These are phyloP conservation scores for Pyronema domesticum DNA, from an alignment of 495 filamentous ascomycete genomes.

Conservation along the genomic window DNA sequence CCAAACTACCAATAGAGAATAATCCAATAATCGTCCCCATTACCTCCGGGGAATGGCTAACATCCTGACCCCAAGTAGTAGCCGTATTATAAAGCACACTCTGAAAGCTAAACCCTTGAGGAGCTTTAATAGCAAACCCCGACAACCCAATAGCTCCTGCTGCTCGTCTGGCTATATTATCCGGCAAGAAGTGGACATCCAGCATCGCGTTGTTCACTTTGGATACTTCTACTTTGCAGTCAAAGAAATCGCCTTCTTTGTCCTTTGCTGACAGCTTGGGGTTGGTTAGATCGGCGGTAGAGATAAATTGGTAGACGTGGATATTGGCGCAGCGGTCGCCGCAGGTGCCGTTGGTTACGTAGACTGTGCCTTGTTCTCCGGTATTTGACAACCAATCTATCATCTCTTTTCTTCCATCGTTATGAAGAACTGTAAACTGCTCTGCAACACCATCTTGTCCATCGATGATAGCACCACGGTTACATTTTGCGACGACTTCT, in stretches of 20 bases:
- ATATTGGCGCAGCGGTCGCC: conserved; percentile 13
- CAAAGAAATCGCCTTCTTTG: conserved; percentile 12
- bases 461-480: not conserved
- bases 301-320: conserved; percentile 18
- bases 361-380: not conserved
- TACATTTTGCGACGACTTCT: not conserved
- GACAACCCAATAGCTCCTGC: conserved; percentile 14
- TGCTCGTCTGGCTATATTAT: conserved; percentile 8
- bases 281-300: too few species aligned
- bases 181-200: conserved; percentile 6
- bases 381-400: not conserved
- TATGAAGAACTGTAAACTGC: not conserved
- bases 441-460: not conserved
- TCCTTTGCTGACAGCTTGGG: not conserved
- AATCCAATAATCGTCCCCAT: conserved; percentile 4
- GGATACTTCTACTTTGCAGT: conserved; percentile 11
- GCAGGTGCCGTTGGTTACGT: conserved; percentile 5
- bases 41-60: not conserved
- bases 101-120: conserved; percentile 1
- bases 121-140: conserved; percentile 6
- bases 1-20: conserved; percentile 10
- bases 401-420: not conserved
- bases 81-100: conserved; percentile 7
- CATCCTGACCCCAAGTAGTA: not conserved
- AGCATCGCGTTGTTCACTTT: conserved; percentile 6